Evolutionary conservation across 177 flowering plant genomes (phyloP).

Genomic region (Vitis hybrid): DNA sequence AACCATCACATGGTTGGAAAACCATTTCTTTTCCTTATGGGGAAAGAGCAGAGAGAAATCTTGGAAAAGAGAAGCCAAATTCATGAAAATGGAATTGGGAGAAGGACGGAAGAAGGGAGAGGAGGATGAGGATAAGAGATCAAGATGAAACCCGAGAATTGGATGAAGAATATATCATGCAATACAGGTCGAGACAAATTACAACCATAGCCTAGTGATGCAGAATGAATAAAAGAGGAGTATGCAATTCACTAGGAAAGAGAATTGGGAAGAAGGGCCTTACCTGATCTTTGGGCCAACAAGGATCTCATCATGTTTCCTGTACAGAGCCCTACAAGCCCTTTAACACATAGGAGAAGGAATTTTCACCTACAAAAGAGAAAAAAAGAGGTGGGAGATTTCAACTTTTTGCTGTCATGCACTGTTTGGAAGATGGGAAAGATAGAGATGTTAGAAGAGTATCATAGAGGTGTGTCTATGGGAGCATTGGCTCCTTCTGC

Average conservation of each 20-base stretch:
- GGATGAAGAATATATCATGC: neutral
- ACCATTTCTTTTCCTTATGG: neutral
- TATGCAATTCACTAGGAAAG: neutral
- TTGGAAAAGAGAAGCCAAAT: neutral
- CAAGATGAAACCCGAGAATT: neutral
- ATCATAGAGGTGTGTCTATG: neutral
- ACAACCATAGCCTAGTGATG: neutral
- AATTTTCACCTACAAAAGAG: constrained; percentile 2
- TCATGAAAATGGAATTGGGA: neutral
- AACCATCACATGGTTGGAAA: neutral
- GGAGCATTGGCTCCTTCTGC: neutral
- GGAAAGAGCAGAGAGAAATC: neutral
- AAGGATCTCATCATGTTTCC: constrained; percentile 11
- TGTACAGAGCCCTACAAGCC: constrained; percentile 10
- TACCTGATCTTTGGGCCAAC: constrained; percentile 12
- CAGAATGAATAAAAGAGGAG: neutral
- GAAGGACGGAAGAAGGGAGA: neutral
- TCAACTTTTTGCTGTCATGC: neutral
- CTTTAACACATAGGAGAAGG: constrained; percentile 10
- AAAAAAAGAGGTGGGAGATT: neutral
- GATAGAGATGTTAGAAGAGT: neutral
- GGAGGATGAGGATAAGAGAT: neutral
- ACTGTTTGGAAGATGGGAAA: neutral
- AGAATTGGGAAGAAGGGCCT: neutral
- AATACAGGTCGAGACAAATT: neutral